A percentile compares a stretch with the other conserved stretches of the same genome.
Conservation (phyloP, 192 early-diverging fungal species). For the Dissophora globulifera region DNA sequence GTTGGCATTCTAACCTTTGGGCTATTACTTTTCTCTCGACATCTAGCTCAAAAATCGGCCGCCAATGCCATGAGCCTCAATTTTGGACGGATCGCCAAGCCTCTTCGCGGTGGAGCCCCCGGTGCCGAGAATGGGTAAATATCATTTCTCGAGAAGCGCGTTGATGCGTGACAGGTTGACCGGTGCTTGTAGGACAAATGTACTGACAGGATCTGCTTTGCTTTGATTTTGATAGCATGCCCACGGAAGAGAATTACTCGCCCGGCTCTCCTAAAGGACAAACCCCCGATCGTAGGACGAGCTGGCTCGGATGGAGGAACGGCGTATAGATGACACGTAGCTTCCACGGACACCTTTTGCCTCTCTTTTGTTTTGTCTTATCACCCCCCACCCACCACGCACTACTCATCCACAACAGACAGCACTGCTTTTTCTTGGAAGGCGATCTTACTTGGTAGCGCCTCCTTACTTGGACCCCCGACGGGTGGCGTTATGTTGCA, state of each 20-base stretch:
- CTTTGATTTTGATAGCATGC: not conserved
- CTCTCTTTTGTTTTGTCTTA: conserved; percentile 4
- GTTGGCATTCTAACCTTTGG: too few relatives aligned
- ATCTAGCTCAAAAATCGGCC: conserved; percentile 55
- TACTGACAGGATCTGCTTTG: not conserved
- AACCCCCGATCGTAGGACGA: conserved; percentile 35
- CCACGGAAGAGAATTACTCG: conserved; percentile 34
- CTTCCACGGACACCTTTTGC: not conserved
- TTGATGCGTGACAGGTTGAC: too few relatives aligned
- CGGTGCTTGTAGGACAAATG: too few relatives aligned
- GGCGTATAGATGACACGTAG: conserved; percentile 25
- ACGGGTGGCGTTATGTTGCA: too few relatives aligned
- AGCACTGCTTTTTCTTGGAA: too few relatives aligned
- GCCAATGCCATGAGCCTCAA: conserved; percentile 45
- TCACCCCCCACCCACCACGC: not conserved
- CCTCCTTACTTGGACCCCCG: too few relatives aligned
- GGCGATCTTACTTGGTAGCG: too few relatives aligned
- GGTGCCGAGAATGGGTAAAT: conserved; percentile 20
- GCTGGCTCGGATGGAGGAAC: conserved; percentile 40
- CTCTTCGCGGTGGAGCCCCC: conserved; percentile 81
- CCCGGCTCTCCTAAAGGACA: conserved; percentile 48
- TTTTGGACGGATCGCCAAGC: conserved; percentile 90
- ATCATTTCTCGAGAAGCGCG: too few relatives aligned
- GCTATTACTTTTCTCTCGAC: not conserved
- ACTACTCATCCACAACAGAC: too few relatives aligned